Conservation (phyloP, 2,329 filamentous ascomycete genomes). For the Elsinoe perseae region DNA sequence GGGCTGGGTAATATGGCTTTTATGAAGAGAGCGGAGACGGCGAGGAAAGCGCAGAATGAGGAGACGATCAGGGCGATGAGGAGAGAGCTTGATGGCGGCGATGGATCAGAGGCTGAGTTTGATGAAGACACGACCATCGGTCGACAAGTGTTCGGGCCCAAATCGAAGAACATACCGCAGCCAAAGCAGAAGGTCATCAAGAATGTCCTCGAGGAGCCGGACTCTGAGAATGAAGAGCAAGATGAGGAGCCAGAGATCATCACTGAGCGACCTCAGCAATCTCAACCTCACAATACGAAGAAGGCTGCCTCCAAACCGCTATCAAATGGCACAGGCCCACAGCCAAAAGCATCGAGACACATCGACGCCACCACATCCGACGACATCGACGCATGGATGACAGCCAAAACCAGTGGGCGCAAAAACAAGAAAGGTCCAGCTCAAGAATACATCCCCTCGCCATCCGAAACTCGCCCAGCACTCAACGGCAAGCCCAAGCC, state of each 20-base stretch:
- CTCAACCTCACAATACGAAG: conserved; percentile 19
- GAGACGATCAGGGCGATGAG: conserved; percentile 54
- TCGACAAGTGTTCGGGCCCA: conserved; percentile 61
- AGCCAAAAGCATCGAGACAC: conserved; percentile 19
- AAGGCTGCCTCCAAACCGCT: conserved; percentile 11
- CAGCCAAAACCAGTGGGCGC: conserved; percentile 22
- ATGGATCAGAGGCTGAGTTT: conserved; percentile 38
- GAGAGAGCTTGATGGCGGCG: conserved; percentile 60
- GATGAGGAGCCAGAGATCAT: conserved; percentile 30
- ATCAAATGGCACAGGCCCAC: conserved; percentile 33
- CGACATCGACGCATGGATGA: conserved; percentile 21
- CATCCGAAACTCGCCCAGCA: conserved; percentile 8
- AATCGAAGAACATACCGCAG: conserved; percentile 27
- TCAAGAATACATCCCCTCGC: conserved; percentile 20
- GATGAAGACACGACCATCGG: conserved; percentile 56
- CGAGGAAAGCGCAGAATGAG: conserved; percentile 71
- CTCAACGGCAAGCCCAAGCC: conserved; percentile 12
- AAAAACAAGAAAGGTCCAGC: conserved; percentile 15
- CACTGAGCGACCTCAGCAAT: conserved; percentile 25
- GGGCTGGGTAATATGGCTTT: conserved; percentile 76
- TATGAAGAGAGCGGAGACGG: conserved; percentile 82
- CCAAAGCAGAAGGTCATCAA: conserved; percentile 25
- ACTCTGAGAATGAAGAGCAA: conserved; percentile 38
- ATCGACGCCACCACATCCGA: not conserved
- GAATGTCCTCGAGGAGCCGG: conserved; percentile 56